Evolutionary conservation across 352 stramenopile species (phyloP).

Genomic region (Pythium coloratum): DNA sequence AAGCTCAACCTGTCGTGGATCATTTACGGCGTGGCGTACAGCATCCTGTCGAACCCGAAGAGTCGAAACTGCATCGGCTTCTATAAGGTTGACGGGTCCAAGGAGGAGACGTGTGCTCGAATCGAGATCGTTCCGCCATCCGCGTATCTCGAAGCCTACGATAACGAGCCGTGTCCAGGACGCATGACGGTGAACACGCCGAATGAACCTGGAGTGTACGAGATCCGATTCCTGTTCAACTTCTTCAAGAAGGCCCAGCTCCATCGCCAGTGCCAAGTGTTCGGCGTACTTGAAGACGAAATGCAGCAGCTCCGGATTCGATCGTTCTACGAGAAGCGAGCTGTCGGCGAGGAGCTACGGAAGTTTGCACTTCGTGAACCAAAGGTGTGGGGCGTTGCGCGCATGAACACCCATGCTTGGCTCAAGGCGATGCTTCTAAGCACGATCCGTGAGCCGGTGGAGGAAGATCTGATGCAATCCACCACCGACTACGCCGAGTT

Average conservation of each 20-base stretch:
- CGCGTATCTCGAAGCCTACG: slow-evolving; percentile 43
- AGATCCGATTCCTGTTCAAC: slow-evolving; percentile 67
- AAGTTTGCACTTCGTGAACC: slow-evolving; percentile 41
- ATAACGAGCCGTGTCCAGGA: slow-evolving; percentile 38
- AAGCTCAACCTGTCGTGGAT: slow-evolving; percentile 52
- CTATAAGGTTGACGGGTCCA: slow-evolving; percentile 43
- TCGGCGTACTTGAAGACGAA: slow-evolving; percentile 57
- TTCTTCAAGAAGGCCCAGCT: slow-evolving; percentile 61
- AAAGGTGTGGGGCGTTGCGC: slow-evolving; percentile 36
- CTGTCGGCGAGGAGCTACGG: slow-evolving; percentile 42
- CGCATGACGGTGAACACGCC: slow-evolving; percentile 49
- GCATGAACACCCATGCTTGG: slow-evolving; percentile 52
- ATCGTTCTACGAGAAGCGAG: slow-evolving; percentile 53
- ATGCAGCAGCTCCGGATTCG: slow-evolving; percentile 61
- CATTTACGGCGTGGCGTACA: slow-evolving; percentile 59
- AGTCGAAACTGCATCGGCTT: slow-evolving; percentile 59
- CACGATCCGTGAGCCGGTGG: slow-evolving; percentile 40
- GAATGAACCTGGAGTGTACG: slow-evolving; percentile 53
- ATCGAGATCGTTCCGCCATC: slow-evolving; percentile 58
- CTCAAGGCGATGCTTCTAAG: slow-evolving; percentile 53
- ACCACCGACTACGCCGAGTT: slow-evolving; percentile 42
- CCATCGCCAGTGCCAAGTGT: slow-evolving; percentile 59
- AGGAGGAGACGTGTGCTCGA: slow-evolving; percentile 27
- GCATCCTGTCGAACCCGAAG: slow-evolving; percentile 44
- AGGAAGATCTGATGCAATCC: slow-evolving; percentile 32